Evolutionary conservation across 2,329 filamentous ascomycete species (phyloP), one percentile per base, ranked within the genome.

Genomic region (Trichophyton mentagrophytes): DNA sequence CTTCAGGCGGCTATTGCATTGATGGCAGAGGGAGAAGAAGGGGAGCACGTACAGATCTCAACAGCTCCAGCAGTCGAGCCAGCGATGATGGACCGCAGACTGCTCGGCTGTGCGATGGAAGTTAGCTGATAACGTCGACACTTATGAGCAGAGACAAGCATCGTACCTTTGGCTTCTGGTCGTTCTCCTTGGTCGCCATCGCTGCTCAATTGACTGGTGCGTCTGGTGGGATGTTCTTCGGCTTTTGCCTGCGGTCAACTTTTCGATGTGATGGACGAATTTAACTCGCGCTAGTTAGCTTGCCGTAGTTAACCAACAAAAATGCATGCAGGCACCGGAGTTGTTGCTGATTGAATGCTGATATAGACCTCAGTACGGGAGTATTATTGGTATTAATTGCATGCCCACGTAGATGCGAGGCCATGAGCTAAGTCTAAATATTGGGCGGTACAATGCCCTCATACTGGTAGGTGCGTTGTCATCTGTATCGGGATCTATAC

Each of bases 1-100:
- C 46, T 27, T 13, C 3, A 15, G 3, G 40, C 5, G 11, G 40
- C 15, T 15, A n/a, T 44, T 44, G 40, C 33, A 13, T 9, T 44
- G 15, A n/a, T 44, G 22, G 27, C n/a, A 38, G n/a, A 20, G 15
- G 8, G 25, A 17, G n/a, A 60, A 38, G 27, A 60, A 38, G 27
- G 27, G 27, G 27, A 30, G 27, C 3, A 38, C 76, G 67, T 78
- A 91, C 88, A 85, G 73, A 97, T 97, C 77, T 99, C 92, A 66
- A 97, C 83, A 60, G 91, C 93, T 69, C 93, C 93, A 60, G 92
- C 93, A n/a, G 88, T 88, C 61, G 90, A 89, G 65, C 93, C 93
- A 61, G 93, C 93, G 68, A 97, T 80, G 68, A 97, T 89, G 62
- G 90, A 96, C 67, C 93, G 88, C 71, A 96, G 75, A 57, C 88